Conservation (phyloP, 768 basidiomycete species). For the Russula emetica region DNA sequence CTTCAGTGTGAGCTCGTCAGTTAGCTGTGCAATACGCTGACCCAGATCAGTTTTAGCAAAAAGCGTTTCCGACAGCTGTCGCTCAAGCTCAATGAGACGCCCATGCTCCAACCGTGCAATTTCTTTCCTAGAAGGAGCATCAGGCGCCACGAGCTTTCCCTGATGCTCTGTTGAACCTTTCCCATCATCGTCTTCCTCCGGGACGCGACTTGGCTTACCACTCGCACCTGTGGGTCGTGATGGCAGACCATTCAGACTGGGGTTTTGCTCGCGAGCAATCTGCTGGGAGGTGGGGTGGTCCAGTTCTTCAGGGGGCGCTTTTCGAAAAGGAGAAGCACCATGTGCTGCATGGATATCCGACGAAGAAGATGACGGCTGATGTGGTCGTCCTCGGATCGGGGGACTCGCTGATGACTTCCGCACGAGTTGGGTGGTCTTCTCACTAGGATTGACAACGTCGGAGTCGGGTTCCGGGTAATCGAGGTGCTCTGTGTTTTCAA, state of each 20-base stretch:
- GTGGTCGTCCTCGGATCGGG: neutral
- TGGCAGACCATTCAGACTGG: conserved; percentile 38
- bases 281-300: conserved; percentile 23
- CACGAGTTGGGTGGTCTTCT: conserved; percentile 28
- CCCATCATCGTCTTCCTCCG: conserved; percentile 53
- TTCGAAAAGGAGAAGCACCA: conserved; percentile 29
- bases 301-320: conserved; percentile 22
- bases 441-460: conserved; percentile 41
- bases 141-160: conserved; percentile 55
- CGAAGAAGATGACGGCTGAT: conserved; percentile 34
- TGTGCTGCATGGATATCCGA: too few relatives aligned
- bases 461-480: conserved; percentile 71
- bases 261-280: conserved; percentile 1
- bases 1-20: conserved; percentile 63
- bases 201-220: conserved; percentile 32
- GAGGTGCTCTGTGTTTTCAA: conserved; percentile 63
- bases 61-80: conserved; percentile 54
- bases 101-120: conserved; percentile 69
- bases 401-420: conserved; percentile 46
- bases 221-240: conserved; percentile 35
- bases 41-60: conserved; percentile 49
- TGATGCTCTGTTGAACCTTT: conserved; percentile 62
- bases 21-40: conserved; percentile 65
- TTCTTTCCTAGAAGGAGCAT: conserved; percentile 62
- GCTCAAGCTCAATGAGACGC: conserved; percentile 32